Conservation (phyloP, 2,329 filamentous ascomycete genomes). For the Fusarium penzigii region DNA sequence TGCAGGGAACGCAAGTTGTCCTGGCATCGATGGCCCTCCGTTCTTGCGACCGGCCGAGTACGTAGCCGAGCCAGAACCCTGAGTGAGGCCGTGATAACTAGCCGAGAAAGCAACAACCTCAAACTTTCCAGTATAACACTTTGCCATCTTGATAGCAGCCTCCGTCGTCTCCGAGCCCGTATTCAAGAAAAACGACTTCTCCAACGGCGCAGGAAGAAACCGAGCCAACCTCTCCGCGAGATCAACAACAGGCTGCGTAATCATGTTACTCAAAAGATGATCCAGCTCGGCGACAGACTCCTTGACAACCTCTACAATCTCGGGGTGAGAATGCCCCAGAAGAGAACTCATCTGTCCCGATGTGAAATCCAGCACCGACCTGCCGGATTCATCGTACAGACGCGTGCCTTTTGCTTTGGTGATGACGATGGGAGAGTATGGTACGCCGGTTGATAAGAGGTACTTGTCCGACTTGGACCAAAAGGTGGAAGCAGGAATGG, state of each 20-base stretch:
- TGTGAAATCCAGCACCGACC: constrained; percentile 57
- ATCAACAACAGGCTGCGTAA: constrained; percentile 54
- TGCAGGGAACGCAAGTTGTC: constrained; percentile 57
- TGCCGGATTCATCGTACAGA: constrained; percentile 45
- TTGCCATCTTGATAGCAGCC: constrained; percentile 64
- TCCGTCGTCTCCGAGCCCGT: constrained; percentile 59
- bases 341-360: constrained; percentile 62
- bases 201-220: constrained; percentile 47
- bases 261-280: constrained; percentile 59
- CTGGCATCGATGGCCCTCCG: constrained; percentile 50
- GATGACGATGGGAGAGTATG: constrained; percentile 42
- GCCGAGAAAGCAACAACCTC: constrained; percentile 62
- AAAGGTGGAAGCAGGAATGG: constrained; percentile 20
- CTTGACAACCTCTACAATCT: constrained; percentile 54
- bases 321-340: constrained; percentile 57
- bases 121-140: constrained; percentile 62
- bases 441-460: constrained; percentile 44
- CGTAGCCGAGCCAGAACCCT: constrained; percentile 51
- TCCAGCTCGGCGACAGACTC: constrained; percentile 51
- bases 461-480: constrained; percentile 40
- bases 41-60: constrained; percentile 54
- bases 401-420: constrained; percentile 45
- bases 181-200: constrained; percentile 57
- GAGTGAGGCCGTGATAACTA: constrained; percentile 63
- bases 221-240: constrained; percentile 51